These are phyloP conservation scores for Leccinellum luteum DNA, from an alignment of 768 basidiomycete species.

Conservation along the genomic window DNA sequence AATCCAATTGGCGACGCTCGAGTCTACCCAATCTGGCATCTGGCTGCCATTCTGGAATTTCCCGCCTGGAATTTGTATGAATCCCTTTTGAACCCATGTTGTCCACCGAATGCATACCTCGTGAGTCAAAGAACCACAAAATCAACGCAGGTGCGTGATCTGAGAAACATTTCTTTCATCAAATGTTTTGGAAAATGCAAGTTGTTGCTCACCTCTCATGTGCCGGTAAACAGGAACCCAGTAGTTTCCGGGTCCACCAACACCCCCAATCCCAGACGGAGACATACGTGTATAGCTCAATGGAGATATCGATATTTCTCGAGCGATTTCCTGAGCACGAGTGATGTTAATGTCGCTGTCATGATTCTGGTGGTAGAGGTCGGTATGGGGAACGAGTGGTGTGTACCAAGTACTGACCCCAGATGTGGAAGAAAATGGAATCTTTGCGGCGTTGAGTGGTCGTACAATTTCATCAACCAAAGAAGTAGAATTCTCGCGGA, in stretches of 20 bases:
- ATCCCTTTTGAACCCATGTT: neutral
- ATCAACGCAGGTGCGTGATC: conserved; percentile 51
- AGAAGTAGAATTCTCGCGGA: conserved; percentile 61
- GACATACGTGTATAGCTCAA: conserved; percentile 62
- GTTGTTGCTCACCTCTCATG: conserved; percentile 27
- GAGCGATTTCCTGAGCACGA: conserved; percentile 61
- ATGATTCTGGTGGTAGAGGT: conserved; percentile 52
- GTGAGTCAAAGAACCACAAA: conserved; percentile 77
- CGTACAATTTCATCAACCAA: conserved; percentile 63
- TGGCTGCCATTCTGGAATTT: conserved; percentile 42
- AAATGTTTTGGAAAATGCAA: neutral
- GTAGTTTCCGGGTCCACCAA: conserved; percentile 65
- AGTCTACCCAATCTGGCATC: conserved; percentile 69
- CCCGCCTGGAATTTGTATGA: conserved; percentile 40
- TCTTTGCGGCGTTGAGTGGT: conserved; percentile 52
- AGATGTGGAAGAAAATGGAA: conserved; percentile 68
- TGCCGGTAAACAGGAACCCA: conserved; percentile 68
- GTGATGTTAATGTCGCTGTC: conserved; percentile 74
- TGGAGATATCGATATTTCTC: conserved; percentile 53
- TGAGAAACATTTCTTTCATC: neutral
- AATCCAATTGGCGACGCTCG: conserved; percentile 61
- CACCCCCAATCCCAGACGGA: conserved; percentile 61
- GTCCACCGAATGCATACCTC: conserved; percentile 38
- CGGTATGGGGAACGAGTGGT: neutral
- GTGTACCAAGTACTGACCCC: conserved; percentile 47